Percentiles rank a stretch among this genome's conserved stretches.
Evolutionary conservation across 2,329 filamentous ascomycete species (phyloP).

Genomic region (Trichocomaceae sp.): DNA sequence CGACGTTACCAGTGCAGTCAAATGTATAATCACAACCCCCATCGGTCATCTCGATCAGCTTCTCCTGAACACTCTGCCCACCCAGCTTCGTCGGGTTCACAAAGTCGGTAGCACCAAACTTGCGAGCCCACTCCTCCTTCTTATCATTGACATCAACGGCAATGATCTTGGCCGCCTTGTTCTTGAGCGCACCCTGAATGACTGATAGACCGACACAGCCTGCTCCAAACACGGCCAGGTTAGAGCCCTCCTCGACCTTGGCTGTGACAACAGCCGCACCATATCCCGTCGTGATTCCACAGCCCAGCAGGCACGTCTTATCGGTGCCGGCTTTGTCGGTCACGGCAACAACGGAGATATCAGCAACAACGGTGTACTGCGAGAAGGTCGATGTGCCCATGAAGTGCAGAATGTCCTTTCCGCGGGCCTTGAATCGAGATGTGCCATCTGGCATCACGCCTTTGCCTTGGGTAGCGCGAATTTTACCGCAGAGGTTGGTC

Average conservation of each 20-base stretch:
- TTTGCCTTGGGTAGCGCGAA: slow-evolving; percentile 89
- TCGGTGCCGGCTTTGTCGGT: slow-evolving; percentile 89
- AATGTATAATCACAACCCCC: slow-evolving; percentile 98
- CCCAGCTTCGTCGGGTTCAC: slow-evolving; percentile 82
- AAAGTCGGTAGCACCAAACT: slow-evolving; percentile 95
- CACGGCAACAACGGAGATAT: slow-evolving; percentile 95
- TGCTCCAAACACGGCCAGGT: slow-evolving; percentile 86
- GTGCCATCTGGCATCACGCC: slow-evolving; percentile 98
- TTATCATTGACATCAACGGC: slow-evolving; percentile 73
- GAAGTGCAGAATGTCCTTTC: slow-evolving; percentile 93
- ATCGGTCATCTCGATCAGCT: slow-evolving; percentile 95
- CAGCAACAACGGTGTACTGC: slow-evolving; percentile 96
- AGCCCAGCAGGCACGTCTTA: slow-evolving; percentile 89
- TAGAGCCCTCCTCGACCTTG: slow-evolving; percentile 82
- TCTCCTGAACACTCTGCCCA: slow-evolving; percentile 74
- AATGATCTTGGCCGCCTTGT: slow-evolving; percentile 60
- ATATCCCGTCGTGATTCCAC: slow-evolving; percentile 97
- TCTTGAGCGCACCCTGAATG: slow-evolving; percentile 84
- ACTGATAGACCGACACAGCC: slow-evolving; percentile 94
- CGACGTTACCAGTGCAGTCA: slow-evolving; percentile 96
- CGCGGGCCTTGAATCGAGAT: slow-evolving; percentile 87
- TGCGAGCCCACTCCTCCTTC: slow-evolving; percentile 87
- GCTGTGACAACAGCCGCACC: slow-evolving; percentile 92
- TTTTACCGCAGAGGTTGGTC: slow-evolving; percentile 98
- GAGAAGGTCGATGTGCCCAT: slow-evolving; percentile 99